Base-by-base conservation (phyloP, 352 stramenopile genomes). In the Globisporangium polare region DNA sequence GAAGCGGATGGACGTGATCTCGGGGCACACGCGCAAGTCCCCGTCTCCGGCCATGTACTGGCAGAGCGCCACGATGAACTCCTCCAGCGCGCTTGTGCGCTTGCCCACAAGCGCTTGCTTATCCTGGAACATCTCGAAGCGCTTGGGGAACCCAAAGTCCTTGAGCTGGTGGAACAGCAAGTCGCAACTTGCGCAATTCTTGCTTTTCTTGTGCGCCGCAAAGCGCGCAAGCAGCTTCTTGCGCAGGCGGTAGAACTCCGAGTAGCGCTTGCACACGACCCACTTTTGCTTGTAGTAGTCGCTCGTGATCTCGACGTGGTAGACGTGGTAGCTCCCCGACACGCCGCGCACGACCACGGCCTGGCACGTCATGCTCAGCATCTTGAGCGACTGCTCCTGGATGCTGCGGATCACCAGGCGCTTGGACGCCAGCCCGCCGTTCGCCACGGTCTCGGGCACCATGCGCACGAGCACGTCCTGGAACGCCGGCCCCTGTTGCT, bases 211-310 rank as follows among this genome's bases (percentile, higher is more conserved):
- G 65, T 94, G 86, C 9, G 71, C 65, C 4, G 72, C 62, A 9
- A 94, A 71, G 42, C 77, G 74, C 15, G 78, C 71, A 6, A 94
- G 69, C 24, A 94, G 42, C 12, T 72, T 73, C 68, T 94, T 94
- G 55, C 86, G 86, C 20, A 94, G 67, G 5, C 86, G 81, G 58
- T 94, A 85, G 63, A 94, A 88, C 66, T 94, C 86, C 22, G 86
- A 94, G 68, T 91, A 94, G 47, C 86, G 83, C 67, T 94, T 92
- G 77, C 86, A 94, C 13, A 91, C 86, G 62, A 94, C 78, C 86
- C 86, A 94, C 63, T 90, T 90, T 62, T 94, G 86, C 63, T 92
- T 91, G 81, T 94, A 94, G 65, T 79, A 94, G 57, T 94, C 86
- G 68, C 83, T 92, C 20, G 86, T 90, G 72, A 94, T 90, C 64